A percentile compares a stretch with the other conserved stretches of the same genome.
These are phyloP conservation scores for Inonotus hispidus DNA, from an alignment of 1,284 basidiomycete species.

Conservation along the genomic window DNA sequence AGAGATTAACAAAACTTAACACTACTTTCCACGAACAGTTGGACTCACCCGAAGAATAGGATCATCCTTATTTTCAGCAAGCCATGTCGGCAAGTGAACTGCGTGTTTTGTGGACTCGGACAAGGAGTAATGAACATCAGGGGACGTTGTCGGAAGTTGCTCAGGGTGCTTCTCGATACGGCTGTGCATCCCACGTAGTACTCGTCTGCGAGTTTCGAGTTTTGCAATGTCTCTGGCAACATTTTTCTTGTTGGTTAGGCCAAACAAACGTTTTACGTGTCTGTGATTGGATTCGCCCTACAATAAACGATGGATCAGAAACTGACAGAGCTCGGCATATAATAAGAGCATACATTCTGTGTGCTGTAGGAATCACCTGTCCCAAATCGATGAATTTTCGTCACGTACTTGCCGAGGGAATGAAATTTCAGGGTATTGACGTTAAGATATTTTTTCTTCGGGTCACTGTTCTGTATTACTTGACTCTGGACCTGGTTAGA, in stretches of 20 bases:
- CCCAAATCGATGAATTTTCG: background rate
- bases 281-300: constrained; percentile 19
- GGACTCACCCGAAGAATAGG: constrained; percentile 20
- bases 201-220: background rate
- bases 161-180: too few relatives aligned
- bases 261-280: constrained; percentile 11
- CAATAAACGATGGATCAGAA: background rate
- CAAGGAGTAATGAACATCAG: background rate
- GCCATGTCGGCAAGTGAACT: constrained; percentile 1
- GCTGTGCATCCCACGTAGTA: too few relatives aligned
- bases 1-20: background rate
- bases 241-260: constrained; percentile 7
- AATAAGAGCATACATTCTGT: background rate
- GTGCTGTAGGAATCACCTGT: background rate
- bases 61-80: constrained; percentile 16
- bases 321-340: background rate
- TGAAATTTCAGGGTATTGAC: background rate
- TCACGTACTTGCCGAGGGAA: background rate
- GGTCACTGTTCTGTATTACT: background rate
- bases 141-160: background rate
- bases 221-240: background rate
- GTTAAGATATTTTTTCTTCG: background rate
- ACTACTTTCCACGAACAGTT: too few relatives aligned
- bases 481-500: background rate
- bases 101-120: background rate